Base-by-base conservation (phyloP, 192 early-diverging fungal species). In the Entomortierella chlamydospora region DNA sequence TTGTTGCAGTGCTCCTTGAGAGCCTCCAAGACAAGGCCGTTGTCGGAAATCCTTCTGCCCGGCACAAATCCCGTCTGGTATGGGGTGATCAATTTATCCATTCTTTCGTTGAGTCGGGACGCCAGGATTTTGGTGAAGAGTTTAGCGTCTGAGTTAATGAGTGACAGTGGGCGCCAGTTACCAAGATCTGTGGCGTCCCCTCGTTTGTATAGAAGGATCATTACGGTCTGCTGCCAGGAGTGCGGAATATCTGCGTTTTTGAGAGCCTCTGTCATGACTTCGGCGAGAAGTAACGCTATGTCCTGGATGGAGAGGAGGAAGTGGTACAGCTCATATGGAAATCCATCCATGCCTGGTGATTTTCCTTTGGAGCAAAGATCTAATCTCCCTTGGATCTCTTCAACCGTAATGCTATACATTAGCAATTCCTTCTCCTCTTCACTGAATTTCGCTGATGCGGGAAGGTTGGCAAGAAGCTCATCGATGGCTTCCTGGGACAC, bases 151-250 rank as follows among this genome's bases (percentile, higher is more conserved):
- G 22, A 45, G n/a, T 73, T 68, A 13, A 66, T 73, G 9, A 66
- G 57, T 0, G 72, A 73, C 0, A 73, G 39, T 0, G 72, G 64
- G 5, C 71, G 39, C 61, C 62, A 73, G 31, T 73, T 84, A 4
- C 33, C 49, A 10, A 66, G 37, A 18, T 64, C 49, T 15, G 62
- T 28, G 0, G 60, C 57, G n/a, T 59, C 63, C 0, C 67, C 74
- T 50, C 69, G 63, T 45, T 79, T 69, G 43, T 64, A 70, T 0
- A 79, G 29, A 7, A 80, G 45, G 29, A 80, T 71, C 63, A 71
- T 70, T 15, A 33, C 18, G 8, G 68, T 80, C 57, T 65, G 42
- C 7, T 33, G 61, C 47, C 61, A 62, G 15, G 61, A 51, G 18
- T 47, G 61, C 10, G 61, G 61, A 5, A 62, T 62, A 43, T 42